These are phyloP conservation scores for Penicillium sp. DNA, from an alignment of 2,329 filamentous ascomycete species.

Conservation along the genomic window DNA sequence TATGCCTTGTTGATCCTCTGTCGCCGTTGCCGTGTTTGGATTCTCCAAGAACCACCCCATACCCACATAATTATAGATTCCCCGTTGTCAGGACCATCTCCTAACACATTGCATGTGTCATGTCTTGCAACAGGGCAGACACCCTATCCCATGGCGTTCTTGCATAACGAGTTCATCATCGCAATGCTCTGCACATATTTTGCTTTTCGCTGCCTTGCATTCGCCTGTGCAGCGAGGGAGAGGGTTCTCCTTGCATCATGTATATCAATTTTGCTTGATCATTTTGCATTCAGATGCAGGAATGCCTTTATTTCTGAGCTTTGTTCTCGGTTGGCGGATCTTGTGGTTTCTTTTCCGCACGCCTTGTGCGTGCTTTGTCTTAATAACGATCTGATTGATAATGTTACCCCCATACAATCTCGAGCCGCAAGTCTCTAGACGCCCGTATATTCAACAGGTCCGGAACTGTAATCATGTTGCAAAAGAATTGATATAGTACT, in stretches of 20 bases:
- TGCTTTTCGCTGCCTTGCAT: conserved; percentile 16
- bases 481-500: conserved; percentile 46
- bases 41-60: conserved; percentile 5
- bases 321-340: background rate
- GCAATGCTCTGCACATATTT: conserved; percentile 20
- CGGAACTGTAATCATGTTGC: too few species aligned
- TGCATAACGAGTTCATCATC: conserved; percentile 14
- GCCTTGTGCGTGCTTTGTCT: conserved; percentile 9
- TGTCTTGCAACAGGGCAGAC: conserved; percentile 7
- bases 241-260: conserved; percentile 21
- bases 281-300: conserved; percentile 7
- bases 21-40: background rate
- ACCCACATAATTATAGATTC: conserved; percentile 16
- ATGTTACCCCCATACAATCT: conserved; percentile 2
- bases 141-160: conserved; percentile 13
- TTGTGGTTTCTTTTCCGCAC: background rate
- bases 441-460: background rate
- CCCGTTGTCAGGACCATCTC: conserved; percentile 8
- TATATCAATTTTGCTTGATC: conserved; percentile 14
- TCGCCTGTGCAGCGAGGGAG: conserved; percentile 14
- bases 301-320: conserved; percentile 3
- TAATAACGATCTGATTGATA: conserved; percentile 19
- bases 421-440: too few species aligned
- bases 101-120: conserved; percentile 22
- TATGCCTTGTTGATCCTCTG: conserved; percentile 10